Evolutionary conservation across 805 yeast genomes (phyloP), one percentile per base, ranked within the genome.

Genomic region (Nakazawaea wyomingensis): DNA sequence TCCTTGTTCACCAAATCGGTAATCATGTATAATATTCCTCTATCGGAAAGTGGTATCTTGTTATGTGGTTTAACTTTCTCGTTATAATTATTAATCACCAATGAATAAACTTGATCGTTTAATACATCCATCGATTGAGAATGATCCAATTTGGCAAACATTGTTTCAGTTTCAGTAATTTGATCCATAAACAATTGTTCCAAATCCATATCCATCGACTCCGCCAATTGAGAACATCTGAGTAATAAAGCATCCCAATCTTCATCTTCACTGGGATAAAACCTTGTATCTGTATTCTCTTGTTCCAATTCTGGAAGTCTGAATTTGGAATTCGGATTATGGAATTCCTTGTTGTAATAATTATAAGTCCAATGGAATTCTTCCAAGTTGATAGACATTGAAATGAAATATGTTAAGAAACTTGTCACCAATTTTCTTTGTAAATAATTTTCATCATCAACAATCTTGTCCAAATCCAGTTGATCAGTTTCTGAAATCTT

Each of bases 361-460:
- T 36, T 31, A 29, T 17, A 27, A 14, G 34, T 31, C 43, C 44
- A 39, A 28, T 22, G 10, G 6, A 51, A 16, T 3, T 45, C 18
- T 10, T 39, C 38, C 14, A 14, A 8, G 13, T 14, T 14, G 5
- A 39, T 16, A 16, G 68, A 50, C 10, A 70, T 53, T 31, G 69
- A 74, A 11, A 78, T 60, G 2, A 73, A 55, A 51, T 77, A 72
- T 1, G 90, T 74, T 17, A 83, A 50, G 37, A 85, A 74, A 37
- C 81, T 72, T 31, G 80, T 77, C 41, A 91, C 62, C 33, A 89
- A 62, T 50, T 74, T 76, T 29, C 86, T 70, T 54, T 85, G 91
- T 27, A 83, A 61, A 45, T 70, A 72, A 6, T 71, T 64, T 57
- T 85, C 93, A 50, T 78, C 81, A 28, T 68, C 68, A n/a, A 50